Base-by-base conservation (phyloP, 2,329 filamentous ascomycete genomes). In the Purpureocillium lavendulum region DNA sequence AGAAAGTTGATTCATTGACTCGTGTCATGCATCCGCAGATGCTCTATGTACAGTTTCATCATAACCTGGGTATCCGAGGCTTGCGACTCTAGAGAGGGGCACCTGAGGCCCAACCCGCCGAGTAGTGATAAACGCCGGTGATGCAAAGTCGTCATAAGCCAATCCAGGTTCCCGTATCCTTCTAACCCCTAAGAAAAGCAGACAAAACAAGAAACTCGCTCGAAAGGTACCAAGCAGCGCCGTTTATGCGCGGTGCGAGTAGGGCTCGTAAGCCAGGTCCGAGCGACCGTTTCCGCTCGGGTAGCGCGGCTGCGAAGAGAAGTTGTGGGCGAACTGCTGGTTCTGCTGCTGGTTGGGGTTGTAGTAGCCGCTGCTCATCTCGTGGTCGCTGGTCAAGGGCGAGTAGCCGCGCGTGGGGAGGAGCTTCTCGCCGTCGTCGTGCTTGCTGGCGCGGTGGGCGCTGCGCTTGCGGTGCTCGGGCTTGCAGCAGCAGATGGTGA, bases 401-500 rank as follows among this genome's bases (percentile, higher is more conserved):
- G 58, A 60, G 44, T 69, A 70, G 35, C 61, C 58, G 39, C 62
- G 59, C 17, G 62, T 49, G n/a, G 66, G 60, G 9, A 70, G 51
- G 35, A 69, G 60, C 66, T 78, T 77, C 66, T 78, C 74, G 57
- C 54, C 57, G 43, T 71, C 66, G 35, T 49, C 48, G 46, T 57
- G 54, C 53, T 55, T 56, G 45, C 46, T 39, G 47, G 58, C 51
- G 46, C 58, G 59, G 51, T 58, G 29, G 33, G 29, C 33, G 24
- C 17, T 61, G 48, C 51, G 46, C 42, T 46, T 46, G 45, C 52
- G 49, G 40, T 45, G 46, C 41, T 64, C 61, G 12, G 61, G 61
- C 52, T 87, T 86, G 51, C 89, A 95, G 78, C 89, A 97, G 82
- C 90, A 97, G 54, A 84, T 76, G 61, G 81, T 87, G 61, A 94